Conservation (phyloP, 169 alveolate species). For the Blepharisma undulans region DNA sequence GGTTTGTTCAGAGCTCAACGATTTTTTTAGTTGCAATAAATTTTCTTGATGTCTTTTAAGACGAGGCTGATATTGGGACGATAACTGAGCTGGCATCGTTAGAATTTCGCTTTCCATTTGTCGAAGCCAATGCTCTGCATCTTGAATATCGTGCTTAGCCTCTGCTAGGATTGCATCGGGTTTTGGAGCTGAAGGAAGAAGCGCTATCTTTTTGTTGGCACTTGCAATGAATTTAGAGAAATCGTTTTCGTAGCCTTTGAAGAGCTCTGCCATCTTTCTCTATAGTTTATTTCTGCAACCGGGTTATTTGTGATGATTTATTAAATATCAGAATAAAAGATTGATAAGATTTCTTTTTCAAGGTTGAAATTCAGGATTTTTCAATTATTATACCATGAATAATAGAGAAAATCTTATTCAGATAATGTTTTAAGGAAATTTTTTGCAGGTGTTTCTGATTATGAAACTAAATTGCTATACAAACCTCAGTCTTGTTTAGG, state of each 20-base stretch:
- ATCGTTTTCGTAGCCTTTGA: constrained; percentile 37
- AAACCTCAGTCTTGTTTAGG: too few species aligned
- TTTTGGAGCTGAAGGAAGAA: not conserved
- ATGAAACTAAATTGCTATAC: too few species aligned
- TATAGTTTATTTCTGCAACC: not conserved
- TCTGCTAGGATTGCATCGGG: not conserved
- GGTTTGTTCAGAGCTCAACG: not conserved
- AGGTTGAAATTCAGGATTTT: not conserved
- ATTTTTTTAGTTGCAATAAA: not conserved
- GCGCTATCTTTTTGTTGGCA: constrained; percentile 35
- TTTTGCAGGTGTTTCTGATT: too few species aligned
- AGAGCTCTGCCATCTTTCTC: constrained; percentile 28
- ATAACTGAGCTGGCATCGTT: constrained; percentile 1
- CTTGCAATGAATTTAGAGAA: constrained; percentile 9
- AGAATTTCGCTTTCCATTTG: constrained; percentile 36
- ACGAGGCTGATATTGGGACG: not conserved
- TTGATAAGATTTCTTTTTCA: not conserved
- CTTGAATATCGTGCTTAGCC: not conserved
- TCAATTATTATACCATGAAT: not conserved
- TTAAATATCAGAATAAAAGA: not conserved
- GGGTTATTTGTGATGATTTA: not conserved
- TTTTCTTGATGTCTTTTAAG: constrained; percentile 27
- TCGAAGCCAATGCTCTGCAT: constrained; percentile 34
- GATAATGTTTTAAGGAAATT: too few species aligned
- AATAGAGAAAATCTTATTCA: too few species aligned